phyloP scores from a whole-genome alignment of 2,329 filamentous ascomycete genomes.

The Xylariaceae sp. region DNA sequence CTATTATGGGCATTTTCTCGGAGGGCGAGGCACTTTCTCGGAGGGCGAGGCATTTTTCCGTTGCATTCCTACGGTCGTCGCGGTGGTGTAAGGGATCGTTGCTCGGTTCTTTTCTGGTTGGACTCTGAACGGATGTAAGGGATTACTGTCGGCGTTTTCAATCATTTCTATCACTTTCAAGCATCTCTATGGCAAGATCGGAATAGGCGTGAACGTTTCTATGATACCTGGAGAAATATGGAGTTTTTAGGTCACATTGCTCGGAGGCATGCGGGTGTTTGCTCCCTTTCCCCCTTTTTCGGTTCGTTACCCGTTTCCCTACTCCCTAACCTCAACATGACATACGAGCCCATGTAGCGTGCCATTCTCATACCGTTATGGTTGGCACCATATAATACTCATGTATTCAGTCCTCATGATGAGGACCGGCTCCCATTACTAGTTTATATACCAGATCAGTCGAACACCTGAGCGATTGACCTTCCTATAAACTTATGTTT shows the following conservation, averaged over 20 bases:
- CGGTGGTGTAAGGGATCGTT: conserved; percentile 5
- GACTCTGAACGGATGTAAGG: conserved; percentile 7
- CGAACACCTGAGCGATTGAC: neutral
- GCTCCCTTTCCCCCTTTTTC: conserved; percentile 7
- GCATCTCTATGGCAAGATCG: conserved; percentile 16
- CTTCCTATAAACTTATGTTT: neutral
- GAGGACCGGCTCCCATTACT: conserved; percentile 12
- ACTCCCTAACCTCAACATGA: conserved; percentile 3
- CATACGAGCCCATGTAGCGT: conserved; percentile 29
- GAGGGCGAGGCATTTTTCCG: conserved; percentile 15
- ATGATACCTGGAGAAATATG: conserved; percentile 29
- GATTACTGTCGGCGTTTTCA: conserved; percentile 5
- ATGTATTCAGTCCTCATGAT: conserved; percentile 15
- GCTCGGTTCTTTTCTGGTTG: conserved; percentile 2
- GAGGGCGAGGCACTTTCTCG: conserved; percentile 16
- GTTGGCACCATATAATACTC: conserved; percentile 23
- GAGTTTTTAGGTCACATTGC: conserved; percentile 20
- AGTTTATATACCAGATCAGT: conserved; percentile 13
- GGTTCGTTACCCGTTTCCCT: conserved; percentile 22
- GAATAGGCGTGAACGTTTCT: conserved; percentile 21
- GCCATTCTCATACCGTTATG: conserved; percentile 22
- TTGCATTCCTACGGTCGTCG: conserved; percentile 22
- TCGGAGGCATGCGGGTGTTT: conserved; percentile 10
- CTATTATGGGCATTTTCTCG: conserved; percentile 16
- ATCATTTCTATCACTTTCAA: conserved; percentile 6